Percentiles rank a stretch among this genome's conserved stretches.
phyloP scores from a whole-genome alignment of 139 green algal genomes.

The Haematococcus lacustris region DNA sequence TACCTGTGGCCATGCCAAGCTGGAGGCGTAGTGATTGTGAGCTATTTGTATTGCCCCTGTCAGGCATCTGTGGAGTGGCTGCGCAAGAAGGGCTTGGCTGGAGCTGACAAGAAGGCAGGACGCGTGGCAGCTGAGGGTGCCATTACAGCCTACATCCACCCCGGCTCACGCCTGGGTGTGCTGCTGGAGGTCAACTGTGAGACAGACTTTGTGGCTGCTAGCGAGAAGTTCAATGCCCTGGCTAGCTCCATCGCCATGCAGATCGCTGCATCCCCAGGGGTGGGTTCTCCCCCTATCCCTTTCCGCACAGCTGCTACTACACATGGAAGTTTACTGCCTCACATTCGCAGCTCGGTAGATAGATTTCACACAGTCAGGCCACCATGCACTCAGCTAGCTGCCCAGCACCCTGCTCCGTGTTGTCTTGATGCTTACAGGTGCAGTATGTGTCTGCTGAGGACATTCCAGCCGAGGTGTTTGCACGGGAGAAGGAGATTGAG shows the following conservation, averaged over 20 bases:
- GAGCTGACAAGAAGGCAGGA: slow-evolving; percentile 96
- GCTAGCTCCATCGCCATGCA: slow-evolving; percentile 49
- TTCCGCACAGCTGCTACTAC: neutral
- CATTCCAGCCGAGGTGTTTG: slow-evolving; percentile 68
- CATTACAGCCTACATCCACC: slow-evolving; percentile 84
- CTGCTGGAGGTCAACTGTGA: slow-evolving; percentile 93
- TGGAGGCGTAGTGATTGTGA: too few relatives aligned
- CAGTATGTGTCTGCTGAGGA: slow-evolving; percentile 59
- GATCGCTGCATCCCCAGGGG: slow-evolving; percentile 18
- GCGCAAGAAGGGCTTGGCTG: slow-evolving; percentile 39
- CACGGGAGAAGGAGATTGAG: slow-evolving; percentile 83
- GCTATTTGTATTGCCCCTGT: too few relatives aligned
- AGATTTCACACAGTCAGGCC: too few relatives aligned
- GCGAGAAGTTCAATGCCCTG: slow-evolving; percentile 85
- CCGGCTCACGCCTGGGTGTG: slow-evolving; percentile 74
- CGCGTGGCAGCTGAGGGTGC: slow-evolving; percentile 32
- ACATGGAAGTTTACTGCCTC: neutral
- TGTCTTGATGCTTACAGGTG: slow-evolving; percentile 34
- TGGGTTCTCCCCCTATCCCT: neutral
- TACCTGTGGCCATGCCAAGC: too few relatives aligned
- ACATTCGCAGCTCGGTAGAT: neutral
- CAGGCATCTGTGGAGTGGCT: slow-evolving; percentile 54
- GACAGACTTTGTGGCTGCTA: slow-evolving; percentile 94
- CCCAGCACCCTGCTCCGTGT: slow-evolving; percentile 44
- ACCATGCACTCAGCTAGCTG: slow-evolving; percentile 88